Evolutionary conservation across 192 early-diverging fungal genomes (phyloP), one percentile per base, ranked within the genome.

Genomic region (Backusella psychrophila): DNA sequence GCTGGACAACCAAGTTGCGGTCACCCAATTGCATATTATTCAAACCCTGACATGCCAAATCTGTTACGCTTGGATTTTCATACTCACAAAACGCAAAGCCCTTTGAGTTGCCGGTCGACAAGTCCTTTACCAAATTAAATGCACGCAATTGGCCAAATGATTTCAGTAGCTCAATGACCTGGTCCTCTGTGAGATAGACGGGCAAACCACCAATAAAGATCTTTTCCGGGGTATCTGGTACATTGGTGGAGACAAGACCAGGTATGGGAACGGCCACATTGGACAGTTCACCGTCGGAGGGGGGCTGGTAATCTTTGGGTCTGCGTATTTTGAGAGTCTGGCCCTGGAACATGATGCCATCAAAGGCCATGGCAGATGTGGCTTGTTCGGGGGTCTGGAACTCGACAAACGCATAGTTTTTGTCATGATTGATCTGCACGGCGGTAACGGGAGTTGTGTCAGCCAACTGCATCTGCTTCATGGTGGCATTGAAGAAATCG

Each of bases 71-170:
- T 46, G 95, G 91, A 80, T 98, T 93, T 15, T 88, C 86, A 75
- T 96, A 99, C 85, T 99, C 97, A 81, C 96, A 97, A 76, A 99
- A 98, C 6, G 96, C 97, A 87, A 94, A 98, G 1, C 97, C 97
- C 85, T 72, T 33, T 26, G 44, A 44, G 49, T 46, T 33, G 49
- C 75, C 26, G 4, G 39, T 44, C 29, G 70, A 19, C 38, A 76
- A 86, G 66, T 97, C 97, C 78, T 94, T 96, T 19, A 99, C 96
- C 59, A 99, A 77, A 77, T 97, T 96, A 78, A 99, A 99, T 0
- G 94, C 90, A 69, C 89, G 86, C 39, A 99, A 84, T 78, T 95
- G 93, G 52, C 97, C 97, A 91, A 99, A 99, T 1, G 97, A 89
- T 52, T 91, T 89, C 76, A 99, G 80, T 29, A 99, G 83, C 71